Evolutionary conservation across 108 stramenopile species (phyloP).

Genomic region (Epithemia pelagica): DNA sequence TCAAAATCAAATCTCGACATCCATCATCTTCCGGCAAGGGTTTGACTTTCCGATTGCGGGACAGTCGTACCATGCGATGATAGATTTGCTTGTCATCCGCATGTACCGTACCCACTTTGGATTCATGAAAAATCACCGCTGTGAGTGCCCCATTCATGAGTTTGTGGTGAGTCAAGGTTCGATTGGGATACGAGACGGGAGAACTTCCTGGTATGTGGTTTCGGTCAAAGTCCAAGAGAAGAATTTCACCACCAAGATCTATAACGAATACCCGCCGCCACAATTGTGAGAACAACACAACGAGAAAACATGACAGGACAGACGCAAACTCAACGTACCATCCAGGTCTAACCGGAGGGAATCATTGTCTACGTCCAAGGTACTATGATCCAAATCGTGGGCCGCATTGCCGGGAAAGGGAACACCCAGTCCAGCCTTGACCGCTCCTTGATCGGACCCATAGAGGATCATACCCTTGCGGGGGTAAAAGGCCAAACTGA

Average conservation of each 20-base stretch:
- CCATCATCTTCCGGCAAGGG: conserved; percentile 24
- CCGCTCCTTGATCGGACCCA: conserved; percentile 80
- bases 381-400: conserved; percentile 8
- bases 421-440: conserved; percentile 57
- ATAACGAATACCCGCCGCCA: too few relatives aligned
- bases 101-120: conserved; percentile 21
- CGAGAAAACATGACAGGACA: too few relatives aligned
- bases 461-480: conserved; percentile 66
- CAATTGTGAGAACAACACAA: too few relatives aligned
- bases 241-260: conserved; percentile 63
- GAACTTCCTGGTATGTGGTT: conserved; percentile 1
- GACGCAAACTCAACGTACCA: conserved; percentile 21
- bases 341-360: conserved; percentile 56
- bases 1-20: conserved; percentile 31
- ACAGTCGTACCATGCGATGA: conserved; percentile 44
- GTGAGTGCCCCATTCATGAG: conserved; percentile 44
- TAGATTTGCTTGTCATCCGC: conserved; percentile 17
- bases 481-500: conserved; percentile 71
- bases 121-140: conserved; percentile 33
- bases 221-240: conserved; percentile 45
- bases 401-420: conserved; percentile 13
- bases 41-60: conserved; percentile 43
- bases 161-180: conserved; percentile 22
- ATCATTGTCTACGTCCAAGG: conserved; percentile 39
- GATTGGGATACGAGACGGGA: conserved; percentile 40